Evolutionary conservation across 768 basidiomycete genomes (phyloP).

Genomic region (Auriculariales sp.): DNA sequence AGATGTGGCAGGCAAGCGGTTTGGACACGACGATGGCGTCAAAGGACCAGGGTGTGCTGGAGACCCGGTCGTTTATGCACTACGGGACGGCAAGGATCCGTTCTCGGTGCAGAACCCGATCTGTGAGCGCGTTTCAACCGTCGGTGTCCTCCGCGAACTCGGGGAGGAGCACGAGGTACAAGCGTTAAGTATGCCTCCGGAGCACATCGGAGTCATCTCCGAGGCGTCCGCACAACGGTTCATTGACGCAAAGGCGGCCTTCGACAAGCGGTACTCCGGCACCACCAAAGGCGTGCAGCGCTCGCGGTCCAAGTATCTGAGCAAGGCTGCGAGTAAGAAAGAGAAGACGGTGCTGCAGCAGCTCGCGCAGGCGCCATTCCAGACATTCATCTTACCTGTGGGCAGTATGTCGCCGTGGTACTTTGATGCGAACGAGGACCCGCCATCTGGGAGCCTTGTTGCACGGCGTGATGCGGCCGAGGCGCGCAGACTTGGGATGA

Average conservation of each 20-base stretch:
- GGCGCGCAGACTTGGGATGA: constrained; percentile 52
- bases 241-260: constrained; percentile 40
- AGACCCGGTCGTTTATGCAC: constrained; percentile 39
- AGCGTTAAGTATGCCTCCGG: constrained; percentile 48
- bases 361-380: constrained; percentile 11
- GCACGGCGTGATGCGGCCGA: constrained; percentile 78
- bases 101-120: constrained; percentile 43
- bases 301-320: constrained; percentile 30
- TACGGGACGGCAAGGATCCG: constrained; percentile 1
- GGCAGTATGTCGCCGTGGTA: constrained; percentile 81
- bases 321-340: constrained; percentile 13
- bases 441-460: constrained; percentile 85
- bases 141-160: constrained; percentile 68
- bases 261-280: constrained; percentile 53
- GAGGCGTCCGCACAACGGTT: constrained; percentile 70
- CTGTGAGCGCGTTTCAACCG: constrained; percentile 75
- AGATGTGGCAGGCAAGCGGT: constrained; percentile 8
- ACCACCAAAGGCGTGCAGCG: constrained; percentile 46
- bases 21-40: not conserved
- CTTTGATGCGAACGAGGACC: constrained; percentile 59
- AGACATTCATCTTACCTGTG: constrained; percentile 31
- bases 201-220: constrained; percentile 59
- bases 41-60: constrained; percentile 34
- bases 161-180: constrained; percentile 55
- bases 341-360: constrained; percentile 11